phyloP scores from a whole-genome alignment of 805 yeast genomes.

The Yarrowia sp. region DNA sequence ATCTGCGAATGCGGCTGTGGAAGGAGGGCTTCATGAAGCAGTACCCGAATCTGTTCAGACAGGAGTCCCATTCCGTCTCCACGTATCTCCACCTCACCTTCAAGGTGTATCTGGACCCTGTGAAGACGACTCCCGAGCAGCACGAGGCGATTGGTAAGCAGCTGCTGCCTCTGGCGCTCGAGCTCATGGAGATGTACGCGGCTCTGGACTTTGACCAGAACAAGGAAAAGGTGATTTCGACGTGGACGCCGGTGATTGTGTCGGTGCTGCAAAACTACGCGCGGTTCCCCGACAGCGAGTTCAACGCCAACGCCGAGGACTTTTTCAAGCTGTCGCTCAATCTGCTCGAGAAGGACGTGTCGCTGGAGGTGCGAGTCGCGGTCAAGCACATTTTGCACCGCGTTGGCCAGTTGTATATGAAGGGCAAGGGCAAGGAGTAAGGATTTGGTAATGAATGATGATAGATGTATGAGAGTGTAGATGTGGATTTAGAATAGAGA shows the following conservation, averaged over 20 bases:
- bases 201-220: slow-evolving; percentile 61
- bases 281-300: slow-evolving; percentile 63
- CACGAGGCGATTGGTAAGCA: slow-evolving; percentile 61
- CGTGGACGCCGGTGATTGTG: slow-evolving; percentile 92
- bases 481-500: no score
- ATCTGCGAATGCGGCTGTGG: slow-evolving; percentile 85
- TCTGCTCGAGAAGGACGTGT: slow-evolving; percentile 50
- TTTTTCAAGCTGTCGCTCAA: slow-evolving; percentile 49
- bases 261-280: slow-evolving; percentile 84
- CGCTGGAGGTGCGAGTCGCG: slow-evolving; percentile 49
- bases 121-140: slow-evolving; percentile 52
- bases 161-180: slow-evolving; percentile 71
- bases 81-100: slow-evolving; percentile 83
- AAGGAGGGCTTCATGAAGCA: slow-evolving; percentile 91
- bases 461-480: slow-evolving; percentile 2
- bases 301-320: slow-evolving; percentile 45
- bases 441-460: slow-evolving; percentile 3
- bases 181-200: slow-evolving; percentile 72
- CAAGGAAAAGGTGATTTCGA: slow-evolving; percentile 76
- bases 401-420: slow-evolving; percentile 55
- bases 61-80: slow-evolving; percentile 89
- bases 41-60: slow-evolving; percentile 88
- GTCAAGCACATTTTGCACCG: slow-evolving; percentile 52
- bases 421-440: slow-evolving; percentile 33
- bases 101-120: slow-evolving; percentile 73